These are phyloP conservation scores for Martiniozyma abietophila DNA, from an alignment of 805 yeast genomes.

Conservation along the genomic window DNA sequence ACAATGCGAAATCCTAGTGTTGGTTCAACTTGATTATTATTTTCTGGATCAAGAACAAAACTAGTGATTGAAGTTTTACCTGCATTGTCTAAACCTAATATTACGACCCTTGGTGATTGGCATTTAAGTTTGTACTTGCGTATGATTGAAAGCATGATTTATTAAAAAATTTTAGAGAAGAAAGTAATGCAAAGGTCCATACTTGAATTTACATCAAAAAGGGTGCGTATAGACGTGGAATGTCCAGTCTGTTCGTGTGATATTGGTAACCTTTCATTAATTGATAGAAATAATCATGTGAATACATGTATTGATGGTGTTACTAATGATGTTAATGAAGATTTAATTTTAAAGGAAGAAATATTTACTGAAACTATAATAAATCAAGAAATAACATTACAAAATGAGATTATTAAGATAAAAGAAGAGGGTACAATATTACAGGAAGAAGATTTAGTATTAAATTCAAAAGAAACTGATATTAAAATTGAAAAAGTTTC, in stretches of 20 bases:
- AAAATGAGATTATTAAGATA: too few relatives aligned
- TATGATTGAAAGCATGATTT: conserved; percentile 2
- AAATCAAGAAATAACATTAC: too few relatives aligned
- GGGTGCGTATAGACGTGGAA: too few relatives aligned
- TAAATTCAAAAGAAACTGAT: too few relatives aligned
- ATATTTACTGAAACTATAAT: neutral
- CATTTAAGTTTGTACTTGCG: conserved; percentile 11
- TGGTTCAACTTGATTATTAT: conserved; percentile 42
- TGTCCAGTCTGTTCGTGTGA: too few relatives aligned
- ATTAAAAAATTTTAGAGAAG: neutral
- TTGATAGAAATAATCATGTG: too few relatives aligned
- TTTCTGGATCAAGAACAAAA: neutral
- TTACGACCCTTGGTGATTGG: conserved; percentile 48
- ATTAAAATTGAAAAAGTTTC: neutral
- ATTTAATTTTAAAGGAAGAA: neutral
- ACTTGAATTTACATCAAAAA: neutral
- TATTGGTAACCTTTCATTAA: too few relatives aligned
- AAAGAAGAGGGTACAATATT: neutral
- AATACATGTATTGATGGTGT: too few relatives aligned
- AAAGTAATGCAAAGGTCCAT: neutral
- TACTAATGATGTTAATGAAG: too few relatives aligned
- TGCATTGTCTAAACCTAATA: conserved; percentile 90
- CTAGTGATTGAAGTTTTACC: conserved; percentile 62
- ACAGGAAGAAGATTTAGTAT: too few relatives aligned
- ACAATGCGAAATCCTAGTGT: conserved; percentile 90